Evolutionary conservation across 1,139 yeast species (phyloP).

Genomic region (Kurtzmaniella natalensis): DNA sequence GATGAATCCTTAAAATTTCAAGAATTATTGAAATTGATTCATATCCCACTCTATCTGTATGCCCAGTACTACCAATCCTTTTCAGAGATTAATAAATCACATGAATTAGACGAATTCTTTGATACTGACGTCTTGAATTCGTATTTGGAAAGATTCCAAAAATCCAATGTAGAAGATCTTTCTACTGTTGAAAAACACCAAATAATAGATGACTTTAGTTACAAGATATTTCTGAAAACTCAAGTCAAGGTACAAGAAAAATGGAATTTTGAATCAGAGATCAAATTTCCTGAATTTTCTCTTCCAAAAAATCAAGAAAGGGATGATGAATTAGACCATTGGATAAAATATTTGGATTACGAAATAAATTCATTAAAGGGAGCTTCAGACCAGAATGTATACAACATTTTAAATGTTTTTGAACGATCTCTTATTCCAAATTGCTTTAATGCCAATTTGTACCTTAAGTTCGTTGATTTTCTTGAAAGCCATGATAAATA

Average conservation of each 20-base stretch:
- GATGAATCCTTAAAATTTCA: conserved; percentile 18
- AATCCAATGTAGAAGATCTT: conserved; percentile 18
- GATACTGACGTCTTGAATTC: conserved; percentile 15
- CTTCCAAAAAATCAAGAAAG: conserved; percentile 20
- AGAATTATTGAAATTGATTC: conserved; percentile 40
- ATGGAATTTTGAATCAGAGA: conserved; percentile 59
- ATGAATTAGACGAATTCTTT: conserved; percentile 13
- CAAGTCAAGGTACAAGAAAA: conserved; percentile 49
- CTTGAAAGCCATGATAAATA: conserved; percentile 11
- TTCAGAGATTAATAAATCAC: conserved; percentile 32
- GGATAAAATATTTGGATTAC: conserved; percentile 50
- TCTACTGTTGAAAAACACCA: conserved; percentile 30
- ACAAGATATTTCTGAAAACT: conserved; percentile 38
- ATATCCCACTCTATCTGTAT: conserved; percentile 65
- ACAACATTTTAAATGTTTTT: conserved; percentile 34
- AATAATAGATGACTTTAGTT: conserved; percentile 39
- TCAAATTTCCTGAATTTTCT: conserved; percentile 43
- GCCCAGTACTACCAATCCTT: conserved; percentile 58
- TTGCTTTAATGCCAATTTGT: conserved; percentile 45
- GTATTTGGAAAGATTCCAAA: conserved; percentile 21
- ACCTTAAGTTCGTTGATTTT: conserved; percentile 57
- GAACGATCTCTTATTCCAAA: conserved; percentile 61
- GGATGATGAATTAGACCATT: conserved; percentile 34
- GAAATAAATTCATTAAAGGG: conserved; percentile 22
- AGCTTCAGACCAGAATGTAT: conserved; percentile 7